phyloP scores from a whole-genome alignment of 495 filamentous ascomycete genomes.

The Penicillium simplicissimum region DNA sequence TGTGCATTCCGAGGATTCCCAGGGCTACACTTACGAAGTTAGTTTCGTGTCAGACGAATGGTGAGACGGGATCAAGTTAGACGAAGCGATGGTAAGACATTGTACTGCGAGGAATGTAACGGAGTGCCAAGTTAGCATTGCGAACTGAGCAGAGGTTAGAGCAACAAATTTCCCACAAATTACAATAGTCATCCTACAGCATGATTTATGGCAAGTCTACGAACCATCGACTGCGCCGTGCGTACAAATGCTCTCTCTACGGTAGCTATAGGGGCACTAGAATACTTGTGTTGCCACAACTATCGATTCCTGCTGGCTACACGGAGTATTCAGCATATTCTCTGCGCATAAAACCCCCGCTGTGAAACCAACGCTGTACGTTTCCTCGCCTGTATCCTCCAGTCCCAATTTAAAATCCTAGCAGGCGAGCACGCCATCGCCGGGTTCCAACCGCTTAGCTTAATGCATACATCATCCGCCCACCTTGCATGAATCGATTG shows the following conservation, averaged over 20 bases:
- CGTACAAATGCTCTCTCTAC: too few relatives aligned
- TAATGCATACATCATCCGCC: not conserved
- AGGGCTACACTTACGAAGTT: not conserved
- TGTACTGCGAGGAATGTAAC: not conserved
- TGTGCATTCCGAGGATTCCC: slow-evolving; percentile 21
- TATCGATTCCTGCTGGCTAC: not conserved
- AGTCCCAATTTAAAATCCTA: not conserved
- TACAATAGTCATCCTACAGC: too few relatives aligned
- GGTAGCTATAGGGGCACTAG: too few relatives aligned
- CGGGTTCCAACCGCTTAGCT: not conserved
- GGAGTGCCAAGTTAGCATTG: too few relatives aligned
- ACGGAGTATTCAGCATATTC: not conserved
- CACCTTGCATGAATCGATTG: not conserved
- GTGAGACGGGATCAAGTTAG: not conserved
- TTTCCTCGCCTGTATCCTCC: not conserved
- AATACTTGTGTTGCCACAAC: too few relatives aligned
- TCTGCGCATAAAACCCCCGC: not conserved
- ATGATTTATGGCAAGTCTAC: too few relatives aligned
- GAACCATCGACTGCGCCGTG: too few relatives aligned
- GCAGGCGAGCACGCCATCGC: not conserved
- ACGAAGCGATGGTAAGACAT: not conserved
- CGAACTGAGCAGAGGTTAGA: too few relatives aligned
- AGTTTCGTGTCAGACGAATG: not conserved
- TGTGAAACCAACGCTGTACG: not conserved
- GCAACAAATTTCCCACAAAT: too few relatives aligned